Evolutionary conservation across 139 green algal genomes (phyloP).

Genomic region (Edaphochlamys debaryana): DNA sequence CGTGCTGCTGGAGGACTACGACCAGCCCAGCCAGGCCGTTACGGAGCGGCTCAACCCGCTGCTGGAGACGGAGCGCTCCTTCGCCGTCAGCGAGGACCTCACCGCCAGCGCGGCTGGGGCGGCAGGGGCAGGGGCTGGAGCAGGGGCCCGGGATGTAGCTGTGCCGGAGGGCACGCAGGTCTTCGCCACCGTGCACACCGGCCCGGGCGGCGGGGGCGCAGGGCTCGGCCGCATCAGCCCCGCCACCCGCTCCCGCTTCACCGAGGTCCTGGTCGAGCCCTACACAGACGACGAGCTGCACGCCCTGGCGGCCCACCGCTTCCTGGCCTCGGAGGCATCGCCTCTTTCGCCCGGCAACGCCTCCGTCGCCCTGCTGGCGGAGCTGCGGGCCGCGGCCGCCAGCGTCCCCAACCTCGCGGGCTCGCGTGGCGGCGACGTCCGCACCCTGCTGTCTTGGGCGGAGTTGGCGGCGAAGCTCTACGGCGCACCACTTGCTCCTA

Average conservation of each 20-base stretch:
- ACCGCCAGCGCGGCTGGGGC: background rate
- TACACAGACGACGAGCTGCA: constrained; percentile 30
- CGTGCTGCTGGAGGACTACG: constrained; percentile 59
- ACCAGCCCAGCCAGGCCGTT: constrained; percentile 47
- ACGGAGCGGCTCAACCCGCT: constrained; percentile 59
- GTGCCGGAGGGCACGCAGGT: constrained; percentile 14
- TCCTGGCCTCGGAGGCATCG: too few relatives aligned
- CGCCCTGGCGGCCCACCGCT: too few relatives aligned
- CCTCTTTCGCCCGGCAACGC: too few relatives aligned
- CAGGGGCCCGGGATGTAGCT: background rate
- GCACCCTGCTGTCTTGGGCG: constrained; percentile 28
- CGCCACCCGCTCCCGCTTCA: constrained; percentile 52
- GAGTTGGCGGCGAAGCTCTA: background rate
- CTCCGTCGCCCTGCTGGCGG: too few relatives aligned
- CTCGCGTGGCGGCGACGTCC: background rate
- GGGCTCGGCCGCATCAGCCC: constrained; percentile 35
- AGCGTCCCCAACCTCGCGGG: too few relatives aligned
- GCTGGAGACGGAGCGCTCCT: constrained; percentile 51
- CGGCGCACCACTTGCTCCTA: too few relatives aligned
- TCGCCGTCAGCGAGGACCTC: constrained; percentile 54
- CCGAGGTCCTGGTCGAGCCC: too few relatives aligned
- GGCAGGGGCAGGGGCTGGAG: too few relatives aligned
- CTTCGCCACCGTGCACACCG: constrained; percentile 40
- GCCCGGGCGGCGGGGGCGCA: background rate
- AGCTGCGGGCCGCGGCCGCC: too few relatives aligned